phyloP scores from a whole-genome alignment of 441 rosid species.

The Pelargonium australe region DNA sequence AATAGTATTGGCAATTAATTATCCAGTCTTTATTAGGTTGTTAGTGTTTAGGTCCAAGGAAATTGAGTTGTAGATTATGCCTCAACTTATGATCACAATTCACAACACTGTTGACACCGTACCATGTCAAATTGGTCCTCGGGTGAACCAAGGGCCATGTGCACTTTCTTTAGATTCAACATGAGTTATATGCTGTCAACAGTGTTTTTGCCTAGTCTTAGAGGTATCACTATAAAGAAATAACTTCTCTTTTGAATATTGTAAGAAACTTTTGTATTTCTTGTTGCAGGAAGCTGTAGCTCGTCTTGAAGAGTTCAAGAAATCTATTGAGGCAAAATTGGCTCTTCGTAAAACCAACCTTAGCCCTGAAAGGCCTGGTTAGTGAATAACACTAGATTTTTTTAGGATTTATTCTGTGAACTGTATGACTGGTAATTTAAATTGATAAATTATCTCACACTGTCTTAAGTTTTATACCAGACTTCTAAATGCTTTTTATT shows the following conservation, averaged over 20 bases:
- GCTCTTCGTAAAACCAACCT: slow-evolving; percentile 87
- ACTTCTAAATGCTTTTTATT: too few species aligned
- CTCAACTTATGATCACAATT: background rate
- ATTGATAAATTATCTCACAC: background rate
- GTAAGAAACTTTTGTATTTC: background rate
- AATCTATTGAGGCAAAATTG: slow-evolving; percentile 63
- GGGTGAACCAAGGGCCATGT: background rate
- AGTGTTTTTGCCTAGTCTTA: background rate
- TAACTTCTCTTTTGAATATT: background rate
- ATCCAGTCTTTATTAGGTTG: background rate
- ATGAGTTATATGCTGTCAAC: background rate
- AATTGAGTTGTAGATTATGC: slow-evolving; percentile 1
- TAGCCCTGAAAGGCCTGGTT: slow-evolving; percentile 95
- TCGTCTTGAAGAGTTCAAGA: slow-evolving; percentile 68
- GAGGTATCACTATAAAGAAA: background rate
- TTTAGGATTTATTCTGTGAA: slow-evolving; percentile 1
- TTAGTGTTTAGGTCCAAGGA: background rate
- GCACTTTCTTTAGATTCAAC: background rate
- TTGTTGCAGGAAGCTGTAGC: slow-evolving; percentile 72
- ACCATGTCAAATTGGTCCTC: background rate
- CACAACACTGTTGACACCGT: background rate
- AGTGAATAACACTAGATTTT: slow-evolving; percentile 21
- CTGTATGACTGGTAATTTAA: slow-evolving; percentile 12
- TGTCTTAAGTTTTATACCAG: background rate
- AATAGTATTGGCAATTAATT: background rate